Base-by-base conservation (phyloP, 352 stramenopile genomes). In the Globisporangium ultimum region DNA sequence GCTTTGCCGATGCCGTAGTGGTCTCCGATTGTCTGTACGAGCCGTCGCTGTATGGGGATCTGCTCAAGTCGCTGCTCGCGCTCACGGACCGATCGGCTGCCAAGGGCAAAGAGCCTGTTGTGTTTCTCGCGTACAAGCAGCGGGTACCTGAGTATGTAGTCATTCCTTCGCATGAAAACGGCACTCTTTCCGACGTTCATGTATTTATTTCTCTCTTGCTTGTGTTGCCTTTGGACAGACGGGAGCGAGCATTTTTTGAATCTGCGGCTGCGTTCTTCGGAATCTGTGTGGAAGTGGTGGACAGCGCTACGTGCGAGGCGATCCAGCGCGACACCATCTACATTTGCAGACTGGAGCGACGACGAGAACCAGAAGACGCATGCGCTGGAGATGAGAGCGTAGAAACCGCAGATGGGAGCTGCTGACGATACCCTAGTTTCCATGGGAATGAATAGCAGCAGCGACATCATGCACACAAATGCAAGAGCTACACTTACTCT, bases 11-110 rank as follows among this genome's bases (percentile, higher is more conserved):
- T 24, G 61, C 76, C n/a, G 55, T 84, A 11, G 45, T 87, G 3
- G 80, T 72, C 51, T 89, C 82, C 14, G 82, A 92, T 55, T 92
- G 82, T 20, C 58, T 90, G 41, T 92, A 92, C 56, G 82, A 92
- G 10, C 67, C 70, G 1, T 55, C 47, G 12, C 58, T 71, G 15
- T 83, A 82, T 55, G 58, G 57, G 1, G 59, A 69, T 14, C 56
- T 92, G 22, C 49, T 81, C 3, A 12, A 53, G 17, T 83, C 82
- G 13, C 54, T 92, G n/a, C 21, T 72, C 8, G 62, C 67, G 7
- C 52, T 90, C 14, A 80, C 71, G 11, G 49, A 12, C 34, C 20
- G 18, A 50, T 18, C 17, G 48, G 15, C 52, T 10, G 21, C 24
- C 15, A 2, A 24, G 52, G 32, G 18, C 3, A 3, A 24, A n/a